phyloP scores from a whole-genome alignment of 176 grass and related monocot genomes.

The Canna indica region DNA sequence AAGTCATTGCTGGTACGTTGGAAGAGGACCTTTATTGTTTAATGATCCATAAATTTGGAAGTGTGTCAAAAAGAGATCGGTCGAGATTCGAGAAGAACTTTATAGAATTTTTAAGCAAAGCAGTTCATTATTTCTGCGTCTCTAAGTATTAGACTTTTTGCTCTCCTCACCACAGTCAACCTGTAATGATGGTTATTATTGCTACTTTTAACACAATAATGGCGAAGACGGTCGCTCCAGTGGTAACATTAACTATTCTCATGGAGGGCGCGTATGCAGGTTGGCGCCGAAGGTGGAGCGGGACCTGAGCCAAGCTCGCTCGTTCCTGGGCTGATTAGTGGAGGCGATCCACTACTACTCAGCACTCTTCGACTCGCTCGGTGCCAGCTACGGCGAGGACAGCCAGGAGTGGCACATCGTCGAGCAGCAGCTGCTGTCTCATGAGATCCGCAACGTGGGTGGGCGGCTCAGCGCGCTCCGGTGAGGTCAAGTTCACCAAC shows the following conservation, averaged over 20 bases:
- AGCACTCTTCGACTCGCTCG: conserved; percentile 88
- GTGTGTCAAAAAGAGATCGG: too few relatives aligned
- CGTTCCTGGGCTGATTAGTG: conserved; percentile 81
- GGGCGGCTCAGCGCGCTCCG: conserved; percentile 61
- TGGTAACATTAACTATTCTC: neutral
- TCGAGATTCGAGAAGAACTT: neutral
- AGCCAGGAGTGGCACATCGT: conserved; percentile 72
- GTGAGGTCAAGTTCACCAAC: conserved; percentile 69
- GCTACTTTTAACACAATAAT: neutral
- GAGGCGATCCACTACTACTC: conserved; percentile 99
- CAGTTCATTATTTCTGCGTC: neutral
- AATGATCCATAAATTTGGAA: too few relatives aligned
- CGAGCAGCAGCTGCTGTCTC: conserved; percentile 84
- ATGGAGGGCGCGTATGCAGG: conserved; percentile 18
- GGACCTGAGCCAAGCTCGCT: conserved; percentile 82
- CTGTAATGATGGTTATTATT: neutral
- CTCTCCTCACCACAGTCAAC: neutral
- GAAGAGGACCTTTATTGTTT: too few relatives aligned
- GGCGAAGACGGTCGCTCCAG: conserved; percentile 4
- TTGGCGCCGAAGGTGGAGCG: conserved; percentile 93
- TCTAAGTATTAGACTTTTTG: neutral
- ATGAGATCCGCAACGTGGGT: conserved; percentile 97
- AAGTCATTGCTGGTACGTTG: too few relatives aligned
- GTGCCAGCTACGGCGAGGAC: conserved; percentile 91
- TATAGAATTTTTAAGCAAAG: neutral